A percentile compares a stretch with the other conserved stretches of the same genome.
These are phyloP conservation scores for Rhodotorula taiwanensis DNA, from an alignment of 768 basidiomycete genomes.

Conservation along the genomic window DNA sequence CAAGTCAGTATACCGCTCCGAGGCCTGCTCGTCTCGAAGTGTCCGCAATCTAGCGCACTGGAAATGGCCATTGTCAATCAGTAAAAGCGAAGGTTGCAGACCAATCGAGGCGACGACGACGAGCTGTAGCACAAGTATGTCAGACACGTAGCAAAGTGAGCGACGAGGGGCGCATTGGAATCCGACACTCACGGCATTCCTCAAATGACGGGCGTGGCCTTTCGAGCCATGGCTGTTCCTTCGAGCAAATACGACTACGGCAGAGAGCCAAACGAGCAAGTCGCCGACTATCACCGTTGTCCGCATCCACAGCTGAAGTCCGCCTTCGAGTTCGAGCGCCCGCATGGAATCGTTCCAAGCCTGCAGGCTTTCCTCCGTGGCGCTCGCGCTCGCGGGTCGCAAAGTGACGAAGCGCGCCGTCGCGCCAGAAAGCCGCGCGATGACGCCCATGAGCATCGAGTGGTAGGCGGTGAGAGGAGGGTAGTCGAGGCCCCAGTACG, in stretches of 20 bases:
- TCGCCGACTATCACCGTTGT: slow-evolving; percentile 65
- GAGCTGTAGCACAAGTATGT: slow-evolving; percentile 7
- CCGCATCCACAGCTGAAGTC: slow-evolving; percentile 61
- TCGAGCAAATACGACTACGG: slow-evolving; percentile 59
- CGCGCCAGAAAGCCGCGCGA: slow-evolving; percentile 12
- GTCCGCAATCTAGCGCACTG: slow-evolving; percentile 49
- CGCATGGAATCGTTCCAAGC: slow-evolving; percentile 62
- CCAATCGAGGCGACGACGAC: slow-evolving; percentile 62
- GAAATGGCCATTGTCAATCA: slow-evolving; percentile 89
- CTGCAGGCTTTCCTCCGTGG: slow-evolving; percentile 58
- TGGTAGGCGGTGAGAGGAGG: slow-evolving; percentile 82
- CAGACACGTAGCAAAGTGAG: not conserved
- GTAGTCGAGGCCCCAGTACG: slow-evolving; percentile 93
- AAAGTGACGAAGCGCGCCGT: slow-evolving; percentile 18
- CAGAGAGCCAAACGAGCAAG: slow-evolving; percentile 64
- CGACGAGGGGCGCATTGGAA: slow-evolving; percentile 55
- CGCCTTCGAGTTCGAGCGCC: slow-evolving; percentile 45
- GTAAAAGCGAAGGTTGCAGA: slow-evolving; percentile 71
- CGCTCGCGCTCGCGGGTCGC: not conserved
- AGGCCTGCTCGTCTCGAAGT: no score
- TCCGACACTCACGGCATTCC: slow-evolving; percentile 44
- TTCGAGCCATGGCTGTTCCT: slow-evolving; percentile 9
- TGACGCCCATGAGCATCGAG: slow-evolving; percentile 36
- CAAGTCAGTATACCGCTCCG: no score
- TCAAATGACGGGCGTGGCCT: not conserved